phyloP scores from a whole-genome alignment of 345 rosid species.

The Nasturtium officinale region DNA sequence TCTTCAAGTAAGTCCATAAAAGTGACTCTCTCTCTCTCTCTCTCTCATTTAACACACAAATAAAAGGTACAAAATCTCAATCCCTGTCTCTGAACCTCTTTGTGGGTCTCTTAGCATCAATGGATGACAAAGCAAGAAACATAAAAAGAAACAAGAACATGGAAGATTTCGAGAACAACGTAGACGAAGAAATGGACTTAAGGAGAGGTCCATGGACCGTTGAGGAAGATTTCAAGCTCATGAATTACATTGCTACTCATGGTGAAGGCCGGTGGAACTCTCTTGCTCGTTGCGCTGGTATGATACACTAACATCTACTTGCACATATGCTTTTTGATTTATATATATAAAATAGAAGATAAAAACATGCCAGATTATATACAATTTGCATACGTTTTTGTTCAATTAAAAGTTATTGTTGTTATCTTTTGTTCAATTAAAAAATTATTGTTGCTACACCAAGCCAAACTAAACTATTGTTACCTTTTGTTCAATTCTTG shows the following conservation, averaged over 20 bases:
- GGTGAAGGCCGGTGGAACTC: slow-evolving; percentile 94
- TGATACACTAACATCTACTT: slow-evolving; percentile 4
- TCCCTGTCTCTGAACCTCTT: slow-evolving; percentile 1
- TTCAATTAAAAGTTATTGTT: not conserved
- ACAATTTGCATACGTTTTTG: slow-evolving; percentile 9
- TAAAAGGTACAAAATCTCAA: not conserved
- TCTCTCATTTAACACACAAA: not conserved
- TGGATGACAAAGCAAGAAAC: slow-evolving; percentile 27
- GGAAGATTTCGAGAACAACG: slow-evolving; percentile 3
- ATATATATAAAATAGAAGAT: not conserved
- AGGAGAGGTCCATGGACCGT: slow-evolving; percentile 85
- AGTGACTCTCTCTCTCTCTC: not conserved
- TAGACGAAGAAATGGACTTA: slow-evolving; percentile 54
- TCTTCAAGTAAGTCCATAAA: slow-evolving; percentile 33
- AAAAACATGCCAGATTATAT: not conserved
- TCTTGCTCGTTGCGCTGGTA: slow-evolving; percentile 76
- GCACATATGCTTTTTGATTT: not conserved
- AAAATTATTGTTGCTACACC: not conserved
- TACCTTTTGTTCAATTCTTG: not conserved
- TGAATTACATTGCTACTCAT: slow-evolving; percentile 66
- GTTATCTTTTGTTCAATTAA: not conserved
- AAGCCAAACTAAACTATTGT: not conserved
- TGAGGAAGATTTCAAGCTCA: slow-evolving; percentile 76
- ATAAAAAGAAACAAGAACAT: slow-evolving; percentile 22
- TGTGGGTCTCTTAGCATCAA: slow-evolving; percentile 13